Percentiles rank a stretch among this genome's conserved stretches.
Conservation (phyloP, 345 rosid genomes). For the Eucalyptus polybractea region DNA sequence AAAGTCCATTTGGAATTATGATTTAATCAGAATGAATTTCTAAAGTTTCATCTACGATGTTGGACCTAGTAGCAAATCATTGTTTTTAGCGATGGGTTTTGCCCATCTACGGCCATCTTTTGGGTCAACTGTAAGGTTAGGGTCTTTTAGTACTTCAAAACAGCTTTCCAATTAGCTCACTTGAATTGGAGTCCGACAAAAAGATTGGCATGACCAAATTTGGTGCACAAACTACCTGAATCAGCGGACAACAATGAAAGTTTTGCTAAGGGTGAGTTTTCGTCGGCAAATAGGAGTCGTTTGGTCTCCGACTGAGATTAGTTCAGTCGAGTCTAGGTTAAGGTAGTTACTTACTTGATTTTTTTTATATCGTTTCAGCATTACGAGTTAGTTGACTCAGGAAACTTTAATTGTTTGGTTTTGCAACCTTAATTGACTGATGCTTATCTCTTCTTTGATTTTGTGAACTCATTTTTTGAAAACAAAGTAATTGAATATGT, state of each 20-base stretch:
- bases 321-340: neutral
- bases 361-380: neutral
- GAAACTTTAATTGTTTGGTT: neutral
- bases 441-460: neutral
- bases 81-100: neutral
- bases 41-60: too few relatives aligned
- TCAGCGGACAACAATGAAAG: neutral
- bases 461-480: neutral
- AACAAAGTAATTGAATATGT: neutral
- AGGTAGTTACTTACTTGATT: neutral
- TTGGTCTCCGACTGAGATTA: neutral
- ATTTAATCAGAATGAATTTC: neutral
- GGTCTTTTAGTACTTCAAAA: neutral
- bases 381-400: rapidly evolving
- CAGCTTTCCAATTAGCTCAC: neutral
- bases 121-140: neutral
- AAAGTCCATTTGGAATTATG: neutral
- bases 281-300: neutral
- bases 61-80: neutral
- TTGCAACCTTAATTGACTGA: neutral
- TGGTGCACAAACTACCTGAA: neutral
- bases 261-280: neutral
- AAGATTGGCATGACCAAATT: neutral
- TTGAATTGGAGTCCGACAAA: neutral
- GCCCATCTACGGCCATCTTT: neutral